Evolutionary conservation across 1,139 yeast species (phyloP), one percentile per base, ranked within the genome.

Genomic region (Candida freyschussii): DNA sequence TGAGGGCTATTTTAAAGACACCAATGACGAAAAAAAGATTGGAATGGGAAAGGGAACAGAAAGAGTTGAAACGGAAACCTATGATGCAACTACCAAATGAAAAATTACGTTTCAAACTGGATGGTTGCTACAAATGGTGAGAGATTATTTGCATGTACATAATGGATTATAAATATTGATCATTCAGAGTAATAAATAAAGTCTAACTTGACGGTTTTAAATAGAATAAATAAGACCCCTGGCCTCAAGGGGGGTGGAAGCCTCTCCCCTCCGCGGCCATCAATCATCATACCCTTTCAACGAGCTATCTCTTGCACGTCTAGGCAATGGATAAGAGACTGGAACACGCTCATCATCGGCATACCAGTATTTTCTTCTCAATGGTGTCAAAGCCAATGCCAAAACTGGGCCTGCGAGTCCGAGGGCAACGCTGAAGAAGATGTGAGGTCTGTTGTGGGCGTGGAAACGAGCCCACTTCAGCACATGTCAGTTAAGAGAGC

Each of bases 401-500:
- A 81, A 67, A 13, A 75, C 60, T 12, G 93, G 93, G 8, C 84
- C 87, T 28, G 79, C 57, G 30, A 75, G 58, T 9, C 89, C 94
- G 48, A 83, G 65, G 24, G 69, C 67, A 17, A 77, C 70, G n/a
- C 91, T 69, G 56, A 69, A 78, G 59, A 82, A 80, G 48, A 82
- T 67, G 57, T 82, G 87, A 33, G 95, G 94, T 56, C 77, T 76
- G 47, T 76, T 76, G 62, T 82, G 85, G 25, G 91, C 83, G 49
- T 79, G 81, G 61, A 76, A 82, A 58, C 89, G 81, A 43, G 78
- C 60, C 82, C 86, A 83, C 85, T 80, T 18, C 17, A 10, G 8
- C 3, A 8, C 11, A 18, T 14, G 24, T 26, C 13, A 10, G 17
- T 12, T 5, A 7, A 13, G 30, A 22, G 29, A 21, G 33, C 26